Conservation (phyloP, 208 protist genomes). For the Wallacemonas collosoma region DNA sequence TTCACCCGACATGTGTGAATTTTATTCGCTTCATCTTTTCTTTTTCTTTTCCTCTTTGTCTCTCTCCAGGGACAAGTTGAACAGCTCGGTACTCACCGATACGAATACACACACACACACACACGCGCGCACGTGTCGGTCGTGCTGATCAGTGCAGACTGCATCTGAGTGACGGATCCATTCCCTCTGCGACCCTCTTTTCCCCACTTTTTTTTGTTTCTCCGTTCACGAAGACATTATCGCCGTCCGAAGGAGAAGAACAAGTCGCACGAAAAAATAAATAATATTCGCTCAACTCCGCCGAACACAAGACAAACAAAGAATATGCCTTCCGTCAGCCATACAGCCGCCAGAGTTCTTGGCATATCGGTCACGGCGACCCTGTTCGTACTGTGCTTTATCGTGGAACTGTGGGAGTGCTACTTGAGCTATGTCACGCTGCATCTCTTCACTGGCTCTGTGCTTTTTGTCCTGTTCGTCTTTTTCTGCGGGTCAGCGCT, state of each 20-base stretch:
- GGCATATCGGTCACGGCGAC: background rate
- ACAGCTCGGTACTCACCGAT: no score
- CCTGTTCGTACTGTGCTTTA: background rate
- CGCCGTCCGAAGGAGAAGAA: background rate
- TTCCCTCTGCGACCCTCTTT: no score
- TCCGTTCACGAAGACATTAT: no score
- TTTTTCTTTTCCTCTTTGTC: no score
- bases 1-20: no score
- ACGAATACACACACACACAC: no score
- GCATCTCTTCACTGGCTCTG: conserved; percentile 16
- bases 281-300: background rate
- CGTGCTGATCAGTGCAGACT: no score
- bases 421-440: conserved; percentile 28
- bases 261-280: conserved; percentile 22
- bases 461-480: conserved; percentile 23
- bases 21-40: no score
- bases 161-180: no score
- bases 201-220: no score
- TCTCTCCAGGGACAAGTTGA: no score
- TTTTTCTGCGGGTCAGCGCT: conserved; percentile 24
- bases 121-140: no score
- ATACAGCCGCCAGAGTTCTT: background rate
- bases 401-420: conserved; percentile 18
- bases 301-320: background rate
- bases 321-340: background rate